Conservation (phyloP, 495 filamentous ascomycete species). For the Pyronema domesticum region DNA sequence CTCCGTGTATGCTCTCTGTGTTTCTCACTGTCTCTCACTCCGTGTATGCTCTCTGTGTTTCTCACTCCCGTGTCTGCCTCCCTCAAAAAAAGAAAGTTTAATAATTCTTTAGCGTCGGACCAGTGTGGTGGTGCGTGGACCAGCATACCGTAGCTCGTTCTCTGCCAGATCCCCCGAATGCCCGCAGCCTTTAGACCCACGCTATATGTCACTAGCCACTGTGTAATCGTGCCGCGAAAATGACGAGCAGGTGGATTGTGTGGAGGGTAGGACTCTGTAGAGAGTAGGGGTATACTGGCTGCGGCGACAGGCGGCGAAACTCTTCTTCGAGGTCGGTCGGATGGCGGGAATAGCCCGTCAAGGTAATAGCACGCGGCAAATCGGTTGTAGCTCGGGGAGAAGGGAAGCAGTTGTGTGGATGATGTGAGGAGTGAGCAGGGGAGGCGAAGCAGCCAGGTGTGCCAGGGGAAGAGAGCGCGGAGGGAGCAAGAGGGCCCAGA, state of each 20-base stretch:
- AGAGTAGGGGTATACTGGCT: not conserved
- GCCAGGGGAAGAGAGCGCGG: slow-evolving; percentile 5
- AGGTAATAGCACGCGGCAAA: slow-evolving; percentile 1
- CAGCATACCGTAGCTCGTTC: not conserved
- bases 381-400: not conserved
- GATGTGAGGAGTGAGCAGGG: slow-evolving; percentile 3
- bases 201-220: slow-evolving; percentile 3
- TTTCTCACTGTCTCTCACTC: no score
- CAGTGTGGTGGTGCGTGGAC: not conserved
- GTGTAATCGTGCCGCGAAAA: not conserved
- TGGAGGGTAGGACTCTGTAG: not conserved
- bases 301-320: not conserved
- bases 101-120: not conserved
- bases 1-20: no score
- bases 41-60: no score
- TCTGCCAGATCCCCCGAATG: slow-evolving; percentile 1
- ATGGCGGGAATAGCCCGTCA: not conserved
- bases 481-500: not conserved
- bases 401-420: not conserved
- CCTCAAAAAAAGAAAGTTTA: not conserved
- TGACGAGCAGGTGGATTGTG: not conserved
- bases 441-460: slow-evolving; percentile 17
- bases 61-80: not conserved
- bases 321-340: slow-evolving; percentile 1
- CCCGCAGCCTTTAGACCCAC: not conserved